A percentile compares a stretch with the other conserved stretches of the same genome.
Conservation (phyloP, 352 stramenopile species). For the Phytopythium aichiense region DNA sequence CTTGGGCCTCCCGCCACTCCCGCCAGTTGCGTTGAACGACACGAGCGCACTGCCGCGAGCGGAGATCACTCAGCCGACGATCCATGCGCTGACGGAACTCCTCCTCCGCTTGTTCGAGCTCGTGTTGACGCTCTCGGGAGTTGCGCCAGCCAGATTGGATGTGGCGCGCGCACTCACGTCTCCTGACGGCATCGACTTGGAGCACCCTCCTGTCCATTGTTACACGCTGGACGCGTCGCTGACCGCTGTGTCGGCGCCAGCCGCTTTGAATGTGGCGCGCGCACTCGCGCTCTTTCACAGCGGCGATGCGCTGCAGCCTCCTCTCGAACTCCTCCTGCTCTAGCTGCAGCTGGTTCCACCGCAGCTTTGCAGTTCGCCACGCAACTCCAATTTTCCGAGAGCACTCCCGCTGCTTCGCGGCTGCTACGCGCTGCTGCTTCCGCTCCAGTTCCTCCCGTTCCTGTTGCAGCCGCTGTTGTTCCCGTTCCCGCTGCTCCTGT, state of each 20-base stretch:
- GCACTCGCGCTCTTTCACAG: not conserved
- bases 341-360: not conserved
- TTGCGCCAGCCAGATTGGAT: conserved; percentile 1
- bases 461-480: conserved; percentile 1
- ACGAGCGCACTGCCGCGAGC: conserved; percentile 2
- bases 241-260: conserved; percentile 14
- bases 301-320: not conserved
- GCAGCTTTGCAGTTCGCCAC: not conserved
- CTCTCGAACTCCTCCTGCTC: not conserved
- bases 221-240: conserved; percentile 1
- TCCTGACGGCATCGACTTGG: not conserved
- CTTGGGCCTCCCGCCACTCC: not conserved
- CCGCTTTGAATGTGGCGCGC: conserved; percentile 9
- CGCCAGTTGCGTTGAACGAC: conserved; percentile 15
- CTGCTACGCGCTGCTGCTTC: not conserved
- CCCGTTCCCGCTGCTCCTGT: not conserved
- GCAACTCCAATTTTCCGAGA: not conserved
- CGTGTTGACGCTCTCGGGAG: not conserved
- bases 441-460: not conserved
- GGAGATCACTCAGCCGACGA: not conserved
- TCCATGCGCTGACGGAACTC: not conserved
- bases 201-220: not conserved
- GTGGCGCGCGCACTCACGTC: conserved; percentile 2
- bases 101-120: not conserved
- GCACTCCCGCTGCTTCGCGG: not conserved